Evolutionary conservation across 1,139 yeast species (phyloP), one percentile per base, ranked within the genome.

Genomic region (Suhomyces panamericanus): DNA sequence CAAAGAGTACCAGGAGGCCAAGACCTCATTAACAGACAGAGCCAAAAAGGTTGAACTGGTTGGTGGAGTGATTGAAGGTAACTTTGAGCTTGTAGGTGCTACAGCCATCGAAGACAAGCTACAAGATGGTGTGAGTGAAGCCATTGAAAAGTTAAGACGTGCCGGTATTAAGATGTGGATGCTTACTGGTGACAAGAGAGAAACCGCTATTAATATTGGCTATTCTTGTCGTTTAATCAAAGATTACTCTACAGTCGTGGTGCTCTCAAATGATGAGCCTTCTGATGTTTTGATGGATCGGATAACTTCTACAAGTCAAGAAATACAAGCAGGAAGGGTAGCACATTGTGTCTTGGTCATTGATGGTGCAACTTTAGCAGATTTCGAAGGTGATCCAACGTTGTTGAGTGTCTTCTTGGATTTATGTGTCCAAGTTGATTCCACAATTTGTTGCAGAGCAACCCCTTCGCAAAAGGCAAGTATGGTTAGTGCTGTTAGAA

Each of bases 131-230:
- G 99, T 95, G 1, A 86, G 97, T 22, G 96, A 90, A 47, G 81
- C 98, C 0, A 91, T 93, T 51, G 97, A 90, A 47, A 90, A 89
- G 59, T 75, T 95, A 33, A 80, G 96, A 55, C 76, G 96, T 49
- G 99, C 99, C 0, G 96, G 96, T 5, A 90, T 93, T 47, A 88
- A 85, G 59, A 69, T 95, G 73, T 93, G 99, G 99, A 93, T 93
- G 97, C 73, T 93, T 47, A 93, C 99, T 0, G 99, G 99, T 42
- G 99, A 93, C 61, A 93, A 93, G 60, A 75, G 97, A 49, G 99
- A 95, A 64, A 95, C 99, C 0, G 99, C 99, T 1, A 90, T 93
- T 48, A 93, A 90, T 59, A 93, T 95, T 63, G 99, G 99, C 0
- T 88, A 91, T 59, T 86, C 98, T 4, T 95, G 99, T 64, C 83